Evolutionary conservation across 2,329 filamentous ascomycete genomes (phyloP), one percentile per base, ranked within the genome.

Genomic region (Chaetomiaceae sp.): DNA sequence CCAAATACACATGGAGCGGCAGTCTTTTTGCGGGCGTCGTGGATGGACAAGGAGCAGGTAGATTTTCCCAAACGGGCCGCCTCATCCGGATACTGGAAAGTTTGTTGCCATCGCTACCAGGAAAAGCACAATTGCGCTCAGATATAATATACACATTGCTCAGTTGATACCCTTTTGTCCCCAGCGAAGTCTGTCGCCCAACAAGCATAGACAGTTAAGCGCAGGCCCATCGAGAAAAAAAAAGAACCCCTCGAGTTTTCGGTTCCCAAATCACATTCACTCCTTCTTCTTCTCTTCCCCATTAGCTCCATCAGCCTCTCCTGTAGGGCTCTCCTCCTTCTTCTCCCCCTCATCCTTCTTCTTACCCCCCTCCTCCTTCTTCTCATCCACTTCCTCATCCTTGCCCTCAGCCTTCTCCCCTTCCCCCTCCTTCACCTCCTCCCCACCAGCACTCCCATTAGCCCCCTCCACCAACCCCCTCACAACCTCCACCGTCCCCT

Each of bases 401-500:
- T 52, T 23, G 50, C 50, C 61, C 20, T 53, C 61, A 63, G 64
- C 49, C 64, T 60, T 20, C 34, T 60, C 58, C 48, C 53, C 60
- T 49, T 46, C 59, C 36, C 59, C 39, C 52, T 57, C 57, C 20
- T 6, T 25, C 29, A 33, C 19, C 44, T 44, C 46, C 45, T 43
- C 63, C n/a, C 52, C 61, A 62, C 64, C 52, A 64, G 59, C 25
- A 8, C 59, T 59, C 51, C 55, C 61, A 47, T 46, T 59, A 36
- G 57, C 65, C 29, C 72, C 71, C 52, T 78, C 76, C 25, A 91
- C 82, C 38, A 96, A 71, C 66, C 82, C 82, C 75, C 85, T 84
- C 20, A 94, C 90, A 22, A 84, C 83, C 15, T 88, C 83, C 25
- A 92, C 79, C 5, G 92, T 96, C 9, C 80, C 84, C 55, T 83